phyloP scores from a whole-genome alignment of 2,329 filamentous ascomycete species.

The Claviceps humidiphila region DNA sequence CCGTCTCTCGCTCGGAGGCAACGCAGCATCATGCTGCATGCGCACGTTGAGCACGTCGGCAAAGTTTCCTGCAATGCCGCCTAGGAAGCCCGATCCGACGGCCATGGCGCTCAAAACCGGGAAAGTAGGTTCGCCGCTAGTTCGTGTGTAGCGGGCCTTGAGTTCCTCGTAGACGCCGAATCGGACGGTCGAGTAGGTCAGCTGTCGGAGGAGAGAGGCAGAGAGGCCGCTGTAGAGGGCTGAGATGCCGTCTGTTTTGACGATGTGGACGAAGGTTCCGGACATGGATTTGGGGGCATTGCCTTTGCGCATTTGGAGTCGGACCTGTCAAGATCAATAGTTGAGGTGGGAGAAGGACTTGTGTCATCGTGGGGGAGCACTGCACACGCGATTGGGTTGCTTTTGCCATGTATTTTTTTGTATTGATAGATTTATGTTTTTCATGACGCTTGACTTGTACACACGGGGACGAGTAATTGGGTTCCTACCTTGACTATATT shows the following conservation, averaged over 20 bases:
- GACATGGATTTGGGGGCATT: conserved; percentile 69
- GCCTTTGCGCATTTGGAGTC: conserved; percentile 70
- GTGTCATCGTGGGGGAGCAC: too few relatives aligned
- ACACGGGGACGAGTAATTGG: background rate
- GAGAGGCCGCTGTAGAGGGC: conserved; percentile 88
- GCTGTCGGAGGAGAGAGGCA: conserved; percentile 81
- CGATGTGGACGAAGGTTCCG: conserved; percentile 72
- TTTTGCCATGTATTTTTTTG: too few relatives aligned
- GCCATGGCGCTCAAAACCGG: conserved; percentile 72
- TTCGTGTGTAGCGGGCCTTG: conserved; percentile 49
- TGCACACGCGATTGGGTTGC: too few relatives aligned
- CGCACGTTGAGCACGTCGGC: conserved; percentile 95
- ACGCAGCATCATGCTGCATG: conserved; percentile 86
- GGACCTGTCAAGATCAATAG: conserved; percentile 45
- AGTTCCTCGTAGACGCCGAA: conserved; percentile 95
- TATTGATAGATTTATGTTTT: too few relatives aligned
- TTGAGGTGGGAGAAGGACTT: too few relatives aligned
- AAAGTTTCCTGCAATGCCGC: conserved; percentile 83
- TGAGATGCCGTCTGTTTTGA: conserved; percentile 58
- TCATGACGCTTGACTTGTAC: too few relatives aligned
- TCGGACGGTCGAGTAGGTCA: conserved; percentile 90
- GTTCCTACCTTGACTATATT: conserved; percentile 8
- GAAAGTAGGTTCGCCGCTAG: conserved; percentile 49
- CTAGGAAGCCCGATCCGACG: conserved; percentile 70
- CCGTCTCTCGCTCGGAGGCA: conserved; percentile 58